Evolutionary conservation across 2,329 filamentous ascomycete species (phyloP).

Genomic region (Colletotrichum spinosum): DNA sequence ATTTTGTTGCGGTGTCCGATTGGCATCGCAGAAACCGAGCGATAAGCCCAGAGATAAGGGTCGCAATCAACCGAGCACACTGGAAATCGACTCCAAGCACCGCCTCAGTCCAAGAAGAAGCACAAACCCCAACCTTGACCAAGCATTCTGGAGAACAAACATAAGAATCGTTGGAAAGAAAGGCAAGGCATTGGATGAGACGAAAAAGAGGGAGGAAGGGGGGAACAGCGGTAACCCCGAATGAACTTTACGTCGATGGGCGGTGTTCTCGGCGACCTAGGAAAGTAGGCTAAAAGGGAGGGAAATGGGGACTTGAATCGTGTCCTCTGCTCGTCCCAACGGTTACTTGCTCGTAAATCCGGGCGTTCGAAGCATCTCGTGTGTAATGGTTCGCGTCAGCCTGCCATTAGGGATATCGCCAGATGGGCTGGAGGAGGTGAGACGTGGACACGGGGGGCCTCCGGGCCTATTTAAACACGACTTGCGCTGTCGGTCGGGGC

Average conservation of each 20-base stretch:
- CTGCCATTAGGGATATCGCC: conserved; percentile 37
- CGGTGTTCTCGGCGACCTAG: too few species aligned
- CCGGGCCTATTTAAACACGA: conserved; percentile 33
- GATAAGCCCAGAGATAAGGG: conserved; percentile 15
- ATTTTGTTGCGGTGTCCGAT: background rate
- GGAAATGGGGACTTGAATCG: background rate
- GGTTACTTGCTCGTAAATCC: background rate
- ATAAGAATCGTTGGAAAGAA: background rate
- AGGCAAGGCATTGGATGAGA: conserved; percentile 1
- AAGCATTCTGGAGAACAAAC: too few species aligned
- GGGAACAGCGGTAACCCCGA: background rate
- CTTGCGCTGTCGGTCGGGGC: conserved; percentile 13
- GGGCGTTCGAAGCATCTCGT: conserved; percentile 3
- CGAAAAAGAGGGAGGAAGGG: background rate
- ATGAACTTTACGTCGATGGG: too few species aligned
- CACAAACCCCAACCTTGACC: too few species aligned
- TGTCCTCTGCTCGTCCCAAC: background rate
- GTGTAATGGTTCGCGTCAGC: conserved; percentile 30
- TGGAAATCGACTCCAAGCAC: too few species aligned
- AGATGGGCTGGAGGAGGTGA: conserved; percentile 21
- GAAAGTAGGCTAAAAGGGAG: background rate
- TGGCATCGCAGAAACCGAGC: background rate
- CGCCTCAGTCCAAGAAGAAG: too few species aligned
- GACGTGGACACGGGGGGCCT: conserved; percentile 9
- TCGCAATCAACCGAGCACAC: too few species aligned